Conservation (phyloP, 257 asterid genomes). For the Nicotiana tomentosiformis region DNA sequence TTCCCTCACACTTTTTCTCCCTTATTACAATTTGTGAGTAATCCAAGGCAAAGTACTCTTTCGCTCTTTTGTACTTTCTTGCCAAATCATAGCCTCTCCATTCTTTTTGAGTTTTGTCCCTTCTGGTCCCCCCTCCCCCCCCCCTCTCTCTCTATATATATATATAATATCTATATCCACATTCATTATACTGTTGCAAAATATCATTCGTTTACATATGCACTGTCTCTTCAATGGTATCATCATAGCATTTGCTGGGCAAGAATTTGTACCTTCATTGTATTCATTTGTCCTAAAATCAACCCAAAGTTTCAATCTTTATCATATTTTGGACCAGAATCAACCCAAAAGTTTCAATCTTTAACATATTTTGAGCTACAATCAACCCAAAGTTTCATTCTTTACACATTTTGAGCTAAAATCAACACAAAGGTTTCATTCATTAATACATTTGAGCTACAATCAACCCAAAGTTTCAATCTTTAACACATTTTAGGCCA, state of each 20-base stretch:
- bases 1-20: slow-evolving; percentile 6
- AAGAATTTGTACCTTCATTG: not conserved
- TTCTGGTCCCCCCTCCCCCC: too few relatives aligned
- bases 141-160: not conserved
- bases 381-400: too few relatives aligned
- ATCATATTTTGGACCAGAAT: not conserved
- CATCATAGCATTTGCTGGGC: not conserved
- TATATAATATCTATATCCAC: not conserved
- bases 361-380: too few relatives aligned
- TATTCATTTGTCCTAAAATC: not conserved
- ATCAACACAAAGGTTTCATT: not conserved
- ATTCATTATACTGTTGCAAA: not conserved
- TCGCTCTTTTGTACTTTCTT: slow-evolving; percentile 20
- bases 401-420: too few relatives aligned
- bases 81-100: slow-evolving; percentile 4
- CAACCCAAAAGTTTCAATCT: too few relatives aligned
- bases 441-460: not conserved
- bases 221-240: not conserved
- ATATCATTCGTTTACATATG: not conserved
- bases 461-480: not conserved
- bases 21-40: not conserved
- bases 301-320: not conserved
- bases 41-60: not conserved
- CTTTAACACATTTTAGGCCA: not conserved
- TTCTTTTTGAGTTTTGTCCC: not conserved